Evolutionary conservation across 2,329 filamentous ascomycete genomes (phyloP).

Genomic region (Chaetomium globosum): DNA sequence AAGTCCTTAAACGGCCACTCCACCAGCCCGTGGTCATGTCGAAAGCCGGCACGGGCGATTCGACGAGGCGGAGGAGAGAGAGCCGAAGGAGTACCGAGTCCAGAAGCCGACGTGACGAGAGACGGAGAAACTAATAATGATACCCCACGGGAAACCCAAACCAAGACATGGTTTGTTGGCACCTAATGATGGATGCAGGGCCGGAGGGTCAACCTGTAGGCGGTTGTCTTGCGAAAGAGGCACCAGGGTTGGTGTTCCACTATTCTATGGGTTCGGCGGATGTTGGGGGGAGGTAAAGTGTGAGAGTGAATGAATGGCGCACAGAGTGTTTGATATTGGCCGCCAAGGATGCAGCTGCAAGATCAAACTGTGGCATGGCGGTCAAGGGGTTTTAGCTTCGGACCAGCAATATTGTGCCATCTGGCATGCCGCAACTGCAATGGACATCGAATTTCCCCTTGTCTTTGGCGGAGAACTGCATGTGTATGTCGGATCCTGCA

Average conservation of each 20-base stretch:
- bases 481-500: constrained; percentile 43
- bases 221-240: constrained; percentile 22
- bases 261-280: constrained; percentile 24
- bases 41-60: constrained; percentile 44
- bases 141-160: constrained; percentile 16
- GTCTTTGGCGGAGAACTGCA: constrained; percentile 41
- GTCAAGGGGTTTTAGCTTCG: constrained; percentile 38
- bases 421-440: constrained; percentile 48
- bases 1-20: constrained; percentile 58
- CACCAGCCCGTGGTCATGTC: constrained; percentile 59
- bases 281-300: constrained; percentile 25
- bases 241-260: constrained; percentile 23
- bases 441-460: constrained; percentile 41
- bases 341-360: constrained; percentile 31
- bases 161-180: constrained; percentile 25
- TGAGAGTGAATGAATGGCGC: constrained; percentile 31
- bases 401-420: constrained; percentile 53
- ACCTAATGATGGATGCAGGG: constrained; percentile 29
- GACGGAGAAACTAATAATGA: constrained; percentile 36
- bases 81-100: constrained; percentile 42
- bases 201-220: constrained; percentile 24
- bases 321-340: constrained; percentile 29
- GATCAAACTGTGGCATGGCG: constrained; percentile 35
- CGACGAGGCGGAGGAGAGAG: constrained; percentile 43
- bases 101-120: constrained; percentile 35